Conservation (phyloP, 768 basidiomycete species). For the Lentinula lateritia region DNA sequence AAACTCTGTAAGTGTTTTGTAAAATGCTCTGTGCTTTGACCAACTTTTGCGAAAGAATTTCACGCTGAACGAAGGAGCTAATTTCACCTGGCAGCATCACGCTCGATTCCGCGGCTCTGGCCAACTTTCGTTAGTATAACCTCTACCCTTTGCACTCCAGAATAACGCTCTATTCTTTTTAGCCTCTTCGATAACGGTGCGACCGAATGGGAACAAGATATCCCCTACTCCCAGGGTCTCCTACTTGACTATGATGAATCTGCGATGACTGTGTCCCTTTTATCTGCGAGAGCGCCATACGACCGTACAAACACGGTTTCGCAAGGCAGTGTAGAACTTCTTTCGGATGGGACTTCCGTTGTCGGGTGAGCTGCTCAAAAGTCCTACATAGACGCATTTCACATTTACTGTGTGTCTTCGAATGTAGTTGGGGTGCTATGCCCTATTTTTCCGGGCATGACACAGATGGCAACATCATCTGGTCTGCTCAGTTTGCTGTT, state of each 20-base stretch:
- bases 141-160: neutral
- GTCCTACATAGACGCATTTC: neutral
- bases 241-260: neutral
- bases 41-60: constrained; percentile 2
- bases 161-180: neutral
- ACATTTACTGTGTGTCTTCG: neutral
- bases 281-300: neutral
- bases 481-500: neutral
- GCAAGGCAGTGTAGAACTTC: constrained; percentile 3
- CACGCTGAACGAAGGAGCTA: constrained; percentile 8
- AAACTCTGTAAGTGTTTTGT: neutral
- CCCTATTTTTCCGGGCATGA: neutral
- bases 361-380: neutral
- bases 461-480: neutral
- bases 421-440: neutral
- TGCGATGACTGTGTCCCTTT: neutral
- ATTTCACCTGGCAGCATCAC: constrained; percentile 16
- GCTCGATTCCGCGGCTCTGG: constrained; percentile 8
- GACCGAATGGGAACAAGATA: neutral
- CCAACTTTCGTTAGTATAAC: constrained; percentile 1
- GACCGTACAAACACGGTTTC: neutral
- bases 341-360: neutral
- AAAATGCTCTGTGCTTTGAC: neutral
- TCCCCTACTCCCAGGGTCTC: neutral
- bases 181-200: constrained; percentile 5